Base-by-base conservation (phyloP, 805 yeast genomes). In the Lipomyces anomalus region DNA sequence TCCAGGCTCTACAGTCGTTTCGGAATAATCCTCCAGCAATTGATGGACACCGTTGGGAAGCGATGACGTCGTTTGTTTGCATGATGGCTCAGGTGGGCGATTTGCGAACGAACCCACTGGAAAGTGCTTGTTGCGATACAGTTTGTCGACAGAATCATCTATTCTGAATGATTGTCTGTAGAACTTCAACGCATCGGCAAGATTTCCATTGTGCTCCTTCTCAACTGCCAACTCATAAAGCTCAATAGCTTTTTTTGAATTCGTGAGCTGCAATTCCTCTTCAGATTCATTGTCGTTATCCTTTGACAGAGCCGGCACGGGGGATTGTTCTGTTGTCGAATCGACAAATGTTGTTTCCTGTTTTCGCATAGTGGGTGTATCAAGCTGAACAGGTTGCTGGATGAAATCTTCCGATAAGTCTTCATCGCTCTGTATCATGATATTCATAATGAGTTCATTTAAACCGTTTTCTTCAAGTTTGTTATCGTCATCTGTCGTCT, bases 121-220 rank as follows among this genome's bases (percentile, higher is more conserved):
- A 40, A 57, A 60, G 37, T 60, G 59, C 53, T 59, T 60, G 51
- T 75, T 72, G 41, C 95, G 70, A 61, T 86, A 86, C 20, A 76
- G 63, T 39, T 74, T 66, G 59, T 88, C 95, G 4, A 88, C 88
- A 45, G 72, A 72, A 11, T 65, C 69, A 52, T 74, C 56, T 23
- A 79, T 62, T 56, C 74, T 78, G 61, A 80, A 74, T 2, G 96
- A 95, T 51, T 73, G 71, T 50, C 94, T 69, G 63, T 88, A 88
- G 53, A 67, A 73, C 40, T 69, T 75, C 22, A 85, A 78, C 1
- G 95, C 95, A 57, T 87, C 95, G n/a, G 84, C 73, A 77, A 87
- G 72, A 50, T 78, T 69, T 0, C 95, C 95, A 40, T 70, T 74
- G 28, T 74, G 67, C 63, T 88, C 96, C 58, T 80, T 80, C 39